A percentile compares a stretch with the other conserved stretches of the same genome.
These are phyloP conservation scores for Macrophomina phaseolina DNA, from an alignment of 2,329 filamentous ascomycete genomes.

Conservation along the genomic window DNA sequence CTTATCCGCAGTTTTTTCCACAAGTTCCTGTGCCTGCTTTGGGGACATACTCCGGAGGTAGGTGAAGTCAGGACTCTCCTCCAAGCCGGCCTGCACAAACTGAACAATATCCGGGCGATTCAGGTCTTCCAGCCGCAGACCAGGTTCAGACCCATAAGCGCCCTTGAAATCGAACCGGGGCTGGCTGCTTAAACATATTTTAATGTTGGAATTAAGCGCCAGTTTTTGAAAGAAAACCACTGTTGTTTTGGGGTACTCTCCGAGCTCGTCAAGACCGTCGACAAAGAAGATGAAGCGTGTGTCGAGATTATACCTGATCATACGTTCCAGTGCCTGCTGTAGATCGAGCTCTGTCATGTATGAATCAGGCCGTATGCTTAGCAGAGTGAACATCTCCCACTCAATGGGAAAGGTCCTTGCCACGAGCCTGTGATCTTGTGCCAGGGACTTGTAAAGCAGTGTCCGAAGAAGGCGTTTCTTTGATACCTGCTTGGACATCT, in stretches of 20 bases:
- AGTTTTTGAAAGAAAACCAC: background rate
- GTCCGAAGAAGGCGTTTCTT: constrained; percentile 48
- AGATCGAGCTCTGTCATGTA: background rate
- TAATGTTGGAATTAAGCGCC: background rate
- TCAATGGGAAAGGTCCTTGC: background rate
- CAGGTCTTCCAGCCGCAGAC: constrained; percentile 28
- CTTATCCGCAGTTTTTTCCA: constrained; percentile 11
- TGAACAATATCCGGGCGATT: constrained; percentile 29
- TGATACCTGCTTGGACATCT: constrained; percentile 46
- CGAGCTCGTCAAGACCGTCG: constrained; percentile 19
- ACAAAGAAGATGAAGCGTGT: constrained; percentile 4
- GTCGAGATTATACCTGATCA: background rate
- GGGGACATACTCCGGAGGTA: background rate
- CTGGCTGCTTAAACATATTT: constrained; percentile 31
- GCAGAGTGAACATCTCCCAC: constrained; percentile 3
- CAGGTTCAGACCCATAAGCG: constrained; percentile 17
- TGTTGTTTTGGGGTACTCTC: background rate
- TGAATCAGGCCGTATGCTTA: background rate
- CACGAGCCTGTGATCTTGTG: background rate
- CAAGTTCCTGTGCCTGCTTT: background rate
- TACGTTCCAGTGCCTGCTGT: background rate
- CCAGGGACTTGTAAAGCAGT: constrained; percentile 42
- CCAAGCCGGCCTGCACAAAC: constrained; percentile 26
- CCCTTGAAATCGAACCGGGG: constrained; percentile 29
- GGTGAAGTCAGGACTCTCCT: background rate